These are phyloP conservation scores for Hirschfeldia incana DNA, from an alignment of 345 rosid species.

Conservation along the genomic window DNA sequence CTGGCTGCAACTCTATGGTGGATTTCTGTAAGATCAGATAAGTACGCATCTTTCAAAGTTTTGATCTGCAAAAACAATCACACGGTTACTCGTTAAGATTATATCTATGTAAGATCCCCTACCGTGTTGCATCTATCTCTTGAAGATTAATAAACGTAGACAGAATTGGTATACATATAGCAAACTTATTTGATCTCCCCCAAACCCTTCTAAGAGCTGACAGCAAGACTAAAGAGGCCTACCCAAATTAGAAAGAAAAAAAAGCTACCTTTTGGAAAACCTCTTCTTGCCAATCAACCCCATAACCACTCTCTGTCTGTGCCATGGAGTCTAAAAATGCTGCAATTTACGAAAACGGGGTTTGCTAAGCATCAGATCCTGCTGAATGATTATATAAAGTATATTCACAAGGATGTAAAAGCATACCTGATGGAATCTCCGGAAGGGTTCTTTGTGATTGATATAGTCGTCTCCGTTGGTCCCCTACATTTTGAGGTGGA, in stretches of 20 bases:
- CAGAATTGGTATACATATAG: slow-evolving; percentile 2
- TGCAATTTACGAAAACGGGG: slow-evolving; percentile 35
- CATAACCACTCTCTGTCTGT: slow-evolving; percentile 65
- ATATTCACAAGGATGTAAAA: slow-evolving; percentile 24
- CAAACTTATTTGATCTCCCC: not conserved
- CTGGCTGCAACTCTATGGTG: slow-evolving; percentile 60
- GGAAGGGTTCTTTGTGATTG: slow-evolving; percentile 46
- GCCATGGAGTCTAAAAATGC: slow-evolving; percentile 78
- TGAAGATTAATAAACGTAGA: slow-evolving; percentile 18
- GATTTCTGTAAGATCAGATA: slow-evolving; percentile 64
- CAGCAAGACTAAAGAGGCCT: not conserved
- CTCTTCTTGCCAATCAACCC: slow-evolving; percentile 94
- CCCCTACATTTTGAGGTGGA: slow-evolving; percentile 63
- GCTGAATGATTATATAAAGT: not conserved
- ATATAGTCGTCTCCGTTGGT: not conserved
- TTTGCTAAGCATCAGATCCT: slow-evolving; percentile 18
- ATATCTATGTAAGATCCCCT: slow-evolving; percentile 5
- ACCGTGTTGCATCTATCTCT: slow-evolving; percentile 8
- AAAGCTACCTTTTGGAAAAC: slow-evolving; percentile 68
- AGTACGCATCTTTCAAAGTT: slow-evolving; percentile 65
- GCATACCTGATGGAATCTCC: slow-evolving; percentile 83
- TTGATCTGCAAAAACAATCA: slow-evolving; percentile 55
- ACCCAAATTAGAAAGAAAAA: not conserved
- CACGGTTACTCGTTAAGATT: slow-evolving; percentile 3
- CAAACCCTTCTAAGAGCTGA: not conserved